Base-by-base conservation (phyloP, 2,329 filamentous ascomycete species). In the Fusarium sp. region DNA sequence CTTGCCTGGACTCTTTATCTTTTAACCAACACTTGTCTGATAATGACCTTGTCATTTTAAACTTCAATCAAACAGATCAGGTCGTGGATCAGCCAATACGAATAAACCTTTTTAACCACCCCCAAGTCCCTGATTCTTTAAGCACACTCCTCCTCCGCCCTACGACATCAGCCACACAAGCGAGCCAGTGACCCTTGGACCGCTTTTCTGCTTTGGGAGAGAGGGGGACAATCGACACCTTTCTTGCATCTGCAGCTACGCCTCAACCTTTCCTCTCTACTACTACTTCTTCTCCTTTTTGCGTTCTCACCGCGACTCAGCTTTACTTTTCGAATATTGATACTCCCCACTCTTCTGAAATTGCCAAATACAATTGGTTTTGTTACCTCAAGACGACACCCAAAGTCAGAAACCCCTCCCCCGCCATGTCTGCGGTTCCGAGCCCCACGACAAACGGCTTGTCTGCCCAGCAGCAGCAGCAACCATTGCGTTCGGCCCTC, bases 401-500 rank as follows among this genome's bases (percentile, higher is more conserved):
- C 7, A 28, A 22, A 52, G 28, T 57, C 18, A 42, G 34, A 56
- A 58, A 36, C 48, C 56, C 45, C 26, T 53, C 36, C 54, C 59
- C 56, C 61, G 55, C 63, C 71, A 78, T 78, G 75, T 69, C 77
- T 71, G 69, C 75, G 36, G 61, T 61, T 43, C 58, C 70, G 33
- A 71, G 55, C 59, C 63, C 72, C 63, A 69, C 73, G 66, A 65
- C 55, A 57, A 71, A 72, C 52, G 67, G 68, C 58, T 46, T 34
- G 39, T 34, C 63, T 64, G 48, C 51, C 28, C 65, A 60, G 39
- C 66, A 65, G 43, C 71, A 68, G 61, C 72, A 69, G 63, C 71
- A 71, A 62, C 80, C 81, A 8, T 74, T 83, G 53, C 81, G 81
- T 46, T 83, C 82, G 38, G 82, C 81, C 24, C 74, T 84, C 69